phyloP scores from a whole-genome alignment of 306 rosid species.

The Abrus pulchellus region DNA sequence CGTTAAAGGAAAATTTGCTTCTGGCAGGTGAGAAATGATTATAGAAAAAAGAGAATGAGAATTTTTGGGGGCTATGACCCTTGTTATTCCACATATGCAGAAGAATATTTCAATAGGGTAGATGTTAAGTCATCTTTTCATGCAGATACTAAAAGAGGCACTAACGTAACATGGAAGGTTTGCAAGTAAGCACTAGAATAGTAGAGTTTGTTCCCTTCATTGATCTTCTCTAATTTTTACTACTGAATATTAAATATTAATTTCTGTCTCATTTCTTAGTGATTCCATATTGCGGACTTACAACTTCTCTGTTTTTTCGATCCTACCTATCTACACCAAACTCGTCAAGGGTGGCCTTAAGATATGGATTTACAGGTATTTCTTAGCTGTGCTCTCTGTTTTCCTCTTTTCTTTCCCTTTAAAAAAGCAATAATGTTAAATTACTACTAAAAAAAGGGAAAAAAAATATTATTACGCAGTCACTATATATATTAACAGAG shows the following conservation, averaged over 20 bases:
- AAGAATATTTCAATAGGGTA: slow-evolving; percentile 59
- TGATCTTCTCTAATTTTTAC: background rate
- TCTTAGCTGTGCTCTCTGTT: no score
- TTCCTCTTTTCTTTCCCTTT: background rate
- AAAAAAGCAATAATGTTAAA: background rate
- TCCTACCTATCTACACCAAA: slow-evolving; percentile 66
- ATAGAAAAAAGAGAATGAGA: slow-evolving; percentile 52
- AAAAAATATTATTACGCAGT: no score
- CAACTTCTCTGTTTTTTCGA: slow-evolving; percentile 59
- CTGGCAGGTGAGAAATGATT: slow-evolving; percentile 49
- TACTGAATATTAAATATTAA: slow-evolving; percentile 16
- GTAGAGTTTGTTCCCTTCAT: slow-evolving; percentile 20
- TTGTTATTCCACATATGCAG: slow-evolving; percentile 61
- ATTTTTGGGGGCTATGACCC: slow-evolving; percentile 69
- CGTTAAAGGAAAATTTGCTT: slow-evolving; percentile 3
- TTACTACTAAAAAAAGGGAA: no score
- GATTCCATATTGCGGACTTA: slow-evolving; percentile 52
- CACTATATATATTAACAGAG: no score
- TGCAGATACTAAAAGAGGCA: slow-evolving; percentile 42
- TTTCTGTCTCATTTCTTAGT: slow-evolving; percentile 44
- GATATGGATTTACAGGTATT: slow-evolving; percentile 72
- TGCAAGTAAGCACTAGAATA: slow-evolving; percentile 57
- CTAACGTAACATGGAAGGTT: slow-evolving; percentile 50
- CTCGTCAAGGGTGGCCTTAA: slow-evolving; percentile 66
- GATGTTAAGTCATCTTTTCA: slow-evolving; percentile 64